A percentile compares a stretch with the other conserved stretches of the same genome.
Conservation (phyloP, 768 basidiomycete genomes). For the Dioszegia hungarica region DNA sequence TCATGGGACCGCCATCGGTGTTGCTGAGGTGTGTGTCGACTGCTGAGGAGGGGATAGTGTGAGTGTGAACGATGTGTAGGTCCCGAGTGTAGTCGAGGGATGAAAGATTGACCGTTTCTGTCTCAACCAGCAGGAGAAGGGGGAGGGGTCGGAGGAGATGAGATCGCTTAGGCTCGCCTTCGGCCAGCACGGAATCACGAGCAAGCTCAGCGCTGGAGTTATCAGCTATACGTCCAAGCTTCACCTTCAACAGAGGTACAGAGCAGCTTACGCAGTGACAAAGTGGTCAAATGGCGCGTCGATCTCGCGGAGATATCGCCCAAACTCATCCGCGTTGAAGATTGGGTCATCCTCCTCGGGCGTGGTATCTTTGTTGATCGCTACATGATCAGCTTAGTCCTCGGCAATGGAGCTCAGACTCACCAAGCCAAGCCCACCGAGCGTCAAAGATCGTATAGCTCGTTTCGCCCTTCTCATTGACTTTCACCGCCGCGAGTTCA, state of each 20-base stretch:
- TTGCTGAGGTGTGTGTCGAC: conserved; percentile 1
- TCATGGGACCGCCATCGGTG: not conserved
- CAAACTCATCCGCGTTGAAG: not conserved
- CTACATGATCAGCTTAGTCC: not conserved
- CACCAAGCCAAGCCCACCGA: conserved; percentile 35
- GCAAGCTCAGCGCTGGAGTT: conserved; percentile 2
- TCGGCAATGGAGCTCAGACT: not conserved
- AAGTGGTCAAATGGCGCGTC: conserved; percentile 35
- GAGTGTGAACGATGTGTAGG: not conserved
- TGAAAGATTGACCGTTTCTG: not conserved
- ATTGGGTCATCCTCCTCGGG: not conserved
- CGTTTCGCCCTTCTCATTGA: conserved; percentile 8
- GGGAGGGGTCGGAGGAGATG: conserved; percentile 2
- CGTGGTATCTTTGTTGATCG: not conserved
- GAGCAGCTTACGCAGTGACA: conserved; percentile 25
- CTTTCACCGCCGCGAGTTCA: no score
- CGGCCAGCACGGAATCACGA: not conserved
- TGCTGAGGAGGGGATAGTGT: not conserved
- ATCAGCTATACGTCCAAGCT: not conserved
- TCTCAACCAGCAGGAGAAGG: not conserved
- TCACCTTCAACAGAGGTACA: not conserved
- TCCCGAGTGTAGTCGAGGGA: not conserved
- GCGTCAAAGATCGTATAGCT: conserved; percentile 2
- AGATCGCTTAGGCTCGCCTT: not conserved
- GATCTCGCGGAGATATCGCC: conserved; percentile 15